Conservation (phyloP, 345 rosid species). For the Linum trigynum region DNA sequence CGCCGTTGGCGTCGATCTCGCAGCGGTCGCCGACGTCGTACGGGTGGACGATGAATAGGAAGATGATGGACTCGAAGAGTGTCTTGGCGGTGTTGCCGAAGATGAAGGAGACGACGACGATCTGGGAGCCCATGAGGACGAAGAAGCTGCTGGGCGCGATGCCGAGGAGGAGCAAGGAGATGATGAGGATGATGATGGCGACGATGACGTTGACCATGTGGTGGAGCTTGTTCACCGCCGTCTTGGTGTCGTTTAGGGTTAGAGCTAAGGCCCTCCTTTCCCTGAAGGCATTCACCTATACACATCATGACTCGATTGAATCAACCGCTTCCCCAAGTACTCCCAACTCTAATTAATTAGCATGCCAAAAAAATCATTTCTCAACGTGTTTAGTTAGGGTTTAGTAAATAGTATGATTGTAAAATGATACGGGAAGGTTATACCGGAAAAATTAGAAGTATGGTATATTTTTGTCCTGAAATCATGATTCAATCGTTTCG, state of each 20-base stretch:
- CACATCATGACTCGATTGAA: not conserved
- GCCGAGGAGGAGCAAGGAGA: constrained; percentile 64
- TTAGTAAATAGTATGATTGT: too few species aligned
- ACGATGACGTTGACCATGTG: constrained; percentile 49
- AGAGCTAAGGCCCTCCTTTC: constrained; percentile 91
- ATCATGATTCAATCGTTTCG: not conserved
- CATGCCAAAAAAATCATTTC: too few species aligned
- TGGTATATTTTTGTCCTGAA: not conserved
- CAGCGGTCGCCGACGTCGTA: constrained; percentile 92
- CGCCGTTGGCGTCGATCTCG: constrained; percentile 71
- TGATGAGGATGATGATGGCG: constrained; percentile 33
- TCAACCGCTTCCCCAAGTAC: not conserved
- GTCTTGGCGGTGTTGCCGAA: constrained; percentile 92
- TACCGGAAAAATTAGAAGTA: too few species aligned
- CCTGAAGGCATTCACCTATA: constrained; percentile 77
- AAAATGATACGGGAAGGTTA: too few species aligned
- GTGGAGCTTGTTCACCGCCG: constrained; percentile 87
- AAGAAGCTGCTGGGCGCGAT: constrained; percentile 66
- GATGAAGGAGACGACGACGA: constrained; percentile 67
- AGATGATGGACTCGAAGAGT: constrained; percentile 71
- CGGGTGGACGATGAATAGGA: constrained; percentile 89
- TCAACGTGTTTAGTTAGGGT: too few species aligned
- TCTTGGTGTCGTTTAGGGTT: constrained; percentile 82
- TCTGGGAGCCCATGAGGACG: constrained; percentile 59
- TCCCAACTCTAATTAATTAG: too few species aligned